Evolutionary conservation across 2,329 filamentous ascomycete species (phyloP).

Genomic region (Aspergillus sp.): DNA sequence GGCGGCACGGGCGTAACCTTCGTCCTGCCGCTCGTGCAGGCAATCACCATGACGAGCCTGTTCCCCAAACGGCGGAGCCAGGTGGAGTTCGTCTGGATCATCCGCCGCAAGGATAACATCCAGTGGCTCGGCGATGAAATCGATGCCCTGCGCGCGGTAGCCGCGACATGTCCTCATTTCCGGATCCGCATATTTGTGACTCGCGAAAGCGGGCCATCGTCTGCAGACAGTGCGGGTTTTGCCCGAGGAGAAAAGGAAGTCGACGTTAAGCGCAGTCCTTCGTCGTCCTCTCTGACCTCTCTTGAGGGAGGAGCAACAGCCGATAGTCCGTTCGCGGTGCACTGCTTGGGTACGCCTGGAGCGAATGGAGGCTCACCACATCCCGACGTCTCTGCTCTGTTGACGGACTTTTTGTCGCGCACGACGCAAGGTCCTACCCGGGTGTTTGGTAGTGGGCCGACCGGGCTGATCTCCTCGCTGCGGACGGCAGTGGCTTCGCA

Average conservation of each 20-base stretch:
- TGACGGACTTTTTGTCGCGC: slow-evolving; percentile 45
- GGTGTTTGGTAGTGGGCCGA: slow-evolving; percentile 61
- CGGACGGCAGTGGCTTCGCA: slow-evolving; percentile 52
- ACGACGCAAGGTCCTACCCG: slow-evolving; percentile 50
- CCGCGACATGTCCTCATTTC: slow-evolving; percentile 37
- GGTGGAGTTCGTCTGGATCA: slow-evolving; percentile 64
- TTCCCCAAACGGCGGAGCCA: slow-evolving; percentile 32
- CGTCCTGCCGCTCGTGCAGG: slow-evolving; percentile 51
- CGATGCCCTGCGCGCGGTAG: slow-evolving; percentile 44
- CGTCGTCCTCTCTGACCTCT: not conserved
- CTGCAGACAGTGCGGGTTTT: not conserved
- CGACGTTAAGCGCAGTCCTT: not conserved
- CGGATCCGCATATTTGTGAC: slow-evolving; percentile 60
- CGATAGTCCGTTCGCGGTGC: slow-evolving; percentile 8
- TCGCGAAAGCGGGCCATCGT: slow-evolving; percentile 39
- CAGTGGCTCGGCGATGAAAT: slow-evolving; percentile 61
- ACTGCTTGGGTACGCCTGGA: slow-evolving; percentile 5
- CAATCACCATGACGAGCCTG: slow-evolving; percentile 24
- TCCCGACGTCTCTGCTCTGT: slow-evolving; percentile 44
- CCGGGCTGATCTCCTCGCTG: slow-evolving; percentile 59
- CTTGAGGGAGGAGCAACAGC: not conserved
- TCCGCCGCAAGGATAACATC: slow-evolving; percentile 54
- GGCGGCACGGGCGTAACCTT: slow-evolving; percentile 61
- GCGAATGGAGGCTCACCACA: slow-evolving; percentile 6
- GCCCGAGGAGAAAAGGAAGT: not conserved